Evolutionary conservation across 148 eudicot genomes (phyloP), one percentile per base, ranked within the genome.

Genomic region (Fagopyrum esculentum): DNA sequence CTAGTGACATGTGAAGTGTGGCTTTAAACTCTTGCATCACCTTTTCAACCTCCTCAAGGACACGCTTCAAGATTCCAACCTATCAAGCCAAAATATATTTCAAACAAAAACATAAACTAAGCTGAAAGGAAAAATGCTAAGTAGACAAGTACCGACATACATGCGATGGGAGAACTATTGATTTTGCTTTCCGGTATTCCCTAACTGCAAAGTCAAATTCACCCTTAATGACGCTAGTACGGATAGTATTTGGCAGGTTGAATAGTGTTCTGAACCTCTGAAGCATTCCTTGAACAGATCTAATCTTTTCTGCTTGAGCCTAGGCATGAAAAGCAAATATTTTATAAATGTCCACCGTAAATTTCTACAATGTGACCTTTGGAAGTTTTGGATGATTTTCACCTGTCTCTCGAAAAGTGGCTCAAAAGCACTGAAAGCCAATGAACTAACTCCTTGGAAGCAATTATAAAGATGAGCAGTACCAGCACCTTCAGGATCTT

Each of bases 241-340:
- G 97, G 80, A 96, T 90, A 43, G 89, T 82, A 87, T 94, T 96
- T 3, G 99, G 99, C 87, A 96, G 82, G 85, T 96, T 96, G 77
- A 96, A 96, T 10, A 96, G 86, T 40, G 99, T 96, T 15, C 99
- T 89, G 78, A 96, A 96, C 81, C 99, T 89, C 86, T 96, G 99
- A 77, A 96, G 98, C 98, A 92, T 96, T 86, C 99, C 99, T 88
- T 96, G 99, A 57, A 96, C 99, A 73, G 99, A 93, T 82, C 99
- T 89, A 71, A 96, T 92, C 88, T 96, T 96, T 82, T 96, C 99
- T 47, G 98, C 87, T 89, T 92, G 98, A 48, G 99, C 99, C 99
- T 96, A 68, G 6, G 10, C 6, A 66, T 66, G 12, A 7, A 66
- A 6, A 43, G 4, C 40, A 35, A 66, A 15, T 35, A 13, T 4